Evolutionary conservation across 306 rosid species (phyloP).

Genomic region (Quercus agrifolia): DNA sequence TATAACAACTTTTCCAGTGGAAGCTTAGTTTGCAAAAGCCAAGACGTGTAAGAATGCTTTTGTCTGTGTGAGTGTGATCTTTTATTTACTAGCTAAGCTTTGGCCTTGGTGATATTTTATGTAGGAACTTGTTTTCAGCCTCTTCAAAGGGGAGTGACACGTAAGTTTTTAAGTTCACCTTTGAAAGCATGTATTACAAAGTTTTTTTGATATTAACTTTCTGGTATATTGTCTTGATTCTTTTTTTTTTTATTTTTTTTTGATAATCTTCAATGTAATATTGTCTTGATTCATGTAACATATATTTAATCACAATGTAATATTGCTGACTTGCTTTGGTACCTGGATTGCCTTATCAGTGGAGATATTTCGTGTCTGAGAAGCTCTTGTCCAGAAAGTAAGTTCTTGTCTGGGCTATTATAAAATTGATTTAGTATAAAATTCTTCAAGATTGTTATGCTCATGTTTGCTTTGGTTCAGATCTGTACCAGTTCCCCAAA

Average conservation of each 20-base stretch:
- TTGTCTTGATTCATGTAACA: background rate
- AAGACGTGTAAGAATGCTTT: slow-evolving; percentile 23
- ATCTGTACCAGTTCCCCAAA: no score
- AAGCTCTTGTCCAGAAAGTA: slow-evolving; percentile 9
- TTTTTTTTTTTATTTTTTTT: no score
- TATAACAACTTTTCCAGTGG: slow-evolving; percentile 26
- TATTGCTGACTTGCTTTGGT: slow-evolving; percentile 10
- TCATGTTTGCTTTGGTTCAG: no score
- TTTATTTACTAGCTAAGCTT: background rate
- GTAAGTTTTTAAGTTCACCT: slow-evolving; percentile 25
- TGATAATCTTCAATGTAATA: no score
- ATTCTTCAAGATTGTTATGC: background rate
- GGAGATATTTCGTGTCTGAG: slow-evolving; percentile 25
- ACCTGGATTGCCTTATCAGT: slow-evolving; percentile 6
- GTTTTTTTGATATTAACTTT: background rate
- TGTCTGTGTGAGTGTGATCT: no score
- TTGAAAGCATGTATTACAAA: background rate
- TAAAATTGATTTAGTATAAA: background rate
- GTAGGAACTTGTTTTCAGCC: slow-evolving; percentile 44
- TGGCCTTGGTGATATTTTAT: background rate
- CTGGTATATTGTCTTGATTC: background rate
- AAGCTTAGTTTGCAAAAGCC: slow-evolving; percentile 2
- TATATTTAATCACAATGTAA: background rate
- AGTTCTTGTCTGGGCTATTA: background rate
- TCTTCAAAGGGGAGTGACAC: slow-evolving; percentile 22